Evolutionary conservation across 164 flowering plant species (phyloP).

Genomic region (Liquidambar formosana): DNA sequence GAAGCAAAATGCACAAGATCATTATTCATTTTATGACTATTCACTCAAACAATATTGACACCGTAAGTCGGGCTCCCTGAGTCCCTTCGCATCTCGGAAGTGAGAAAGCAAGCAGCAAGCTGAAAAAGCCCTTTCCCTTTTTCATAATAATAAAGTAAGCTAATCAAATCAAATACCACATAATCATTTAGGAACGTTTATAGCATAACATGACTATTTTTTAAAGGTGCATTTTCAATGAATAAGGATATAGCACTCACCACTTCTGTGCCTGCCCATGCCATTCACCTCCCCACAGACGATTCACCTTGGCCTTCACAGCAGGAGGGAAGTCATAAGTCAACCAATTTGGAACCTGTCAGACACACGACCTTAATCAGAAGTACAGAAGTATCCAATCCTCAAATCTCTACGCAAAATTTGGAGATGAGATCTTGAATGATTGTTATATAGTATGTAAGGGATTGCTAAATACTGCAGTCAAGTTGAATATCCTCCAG

Average conservation of each 20-base stretch:
- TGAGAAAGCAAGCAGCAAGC: no score
- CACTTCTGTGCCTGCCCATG: slow-evolving; percentile 98
- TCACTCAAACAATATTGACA: neutral
- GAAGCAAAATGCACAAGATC: neutral
- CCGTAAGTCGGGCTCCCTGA: no score
- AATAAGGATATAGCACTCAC: slow-evolving; percentile 30
- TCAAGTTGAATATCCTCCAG: neutral
- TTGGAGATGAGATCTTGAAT: no score
- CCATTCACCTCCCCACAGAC: slow-evolving; percentile 97
- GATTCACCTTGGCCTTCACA: slow-evolving; percentile 92
- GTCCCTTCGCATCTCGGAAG: no score
- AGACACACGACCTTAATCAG: slow-evolving; percentile 11
- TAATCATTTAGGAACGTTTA: neutral
- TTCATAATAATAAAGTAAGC: no score
- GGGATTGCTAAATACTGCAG: neutral
- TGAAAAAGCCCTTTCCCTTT: no score
- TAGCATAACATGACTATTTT: neutral
- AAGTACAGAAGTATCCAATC: neutral
- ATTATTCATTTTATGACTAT: neutral
- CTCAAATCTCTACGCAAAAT: no score
- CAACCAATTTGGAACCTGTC: slow-evolving; percentile 86
- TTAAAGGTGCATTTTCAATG: no score
- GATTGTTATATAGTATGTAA: no score
- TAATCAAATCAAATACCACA: neutral
- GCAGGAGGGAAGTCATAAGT: slow-evolving; percentile 93